Conservation (phyloP, 495 filamentous ascomycete species). For the Clohesyomyces aquaticus region DNA sequence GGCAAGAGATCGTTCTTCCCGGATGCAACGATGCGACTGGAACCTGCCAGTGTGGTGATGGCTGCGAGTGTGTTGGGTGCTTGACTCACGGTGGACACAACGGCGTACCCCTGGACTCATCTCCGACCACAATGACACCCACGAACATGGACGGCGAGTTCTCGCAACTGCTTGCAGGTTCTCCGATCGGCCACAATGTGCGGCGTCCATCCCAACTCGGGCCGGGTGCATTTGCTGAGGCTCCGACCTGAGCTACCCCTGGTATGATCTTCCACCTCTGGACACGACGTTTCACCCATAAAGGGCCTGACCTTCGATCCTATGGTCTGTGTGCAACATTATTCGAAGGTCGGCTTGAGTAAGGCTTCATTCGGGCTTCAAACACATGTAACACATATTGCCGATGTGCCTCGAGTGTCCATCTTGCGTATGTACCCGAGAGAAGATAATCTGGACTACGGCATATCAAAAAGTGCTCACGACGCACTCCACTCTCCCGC, state of each 20-base stretch:
- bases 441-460: too few relatives aligned
- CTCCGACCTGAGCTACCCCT: neutral
- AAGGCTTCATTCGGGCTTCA: neutral
- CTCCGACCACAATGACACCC: neutral
- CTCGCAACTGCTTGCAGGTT: neutral
- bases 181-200: neutral
- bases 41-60: constrained; percentile 41
- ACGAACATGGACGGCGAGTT: constrained; percentile 6
- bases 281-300: neutral
- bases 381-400: too few relatives aligned
- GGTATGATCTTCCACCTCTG: neutral
- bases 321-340: too few relatives aligned
- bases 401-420: too few relatives aligned
- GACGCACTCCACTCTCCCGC: too few relatives aligned
- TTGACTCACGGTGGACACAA: constrained; percentile 41
- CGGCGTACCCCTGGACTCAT: constrained; percentile 31
- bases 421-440: too few relatives aligned
- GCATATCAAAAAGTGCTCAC: too few relatives aligned
- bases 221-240: constrained; percentile 1
- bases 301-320: too few relatives aligned
- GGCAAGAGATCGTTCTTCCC: constrained; percentile 34
- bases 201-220: neutral
- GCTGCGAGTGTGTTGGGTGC: constrained; percentile 41
- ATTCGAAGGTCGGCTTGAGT: too few relatives aligned
- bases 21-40: constrained; percentile 40